Base-by-base conservation (phyloP, 2,329 filamentous ascomycete genomes). In the Ploettnerulaceae sp. region DNA sequence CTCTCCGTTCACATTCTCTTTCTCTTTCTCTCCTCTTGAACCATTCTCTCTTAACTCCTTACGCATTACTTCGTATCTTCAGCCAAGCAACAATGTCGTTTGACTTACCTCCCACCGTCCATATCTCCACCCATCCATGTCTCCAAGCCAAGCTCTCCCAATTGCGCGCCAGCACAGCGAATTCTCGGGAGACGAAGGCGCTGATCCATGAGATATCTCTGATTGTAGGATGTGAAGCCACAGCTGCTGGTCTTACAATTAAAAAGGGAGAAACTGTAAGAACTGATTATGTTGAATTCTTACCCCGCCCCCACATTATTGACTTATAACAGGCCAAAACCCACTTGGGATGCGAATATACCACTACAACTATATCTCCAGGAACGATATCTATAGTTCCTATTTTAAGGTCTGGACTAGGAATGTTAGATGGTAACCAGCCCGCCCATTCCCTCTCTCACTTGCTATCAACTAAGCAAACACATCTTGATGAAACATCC, bases 341-440 rank as follows among this genome's bases (percentile, higher is more conserved):
- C 0, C 86, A 88, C 1, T 75, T 97, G 24, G 86, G 85, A 54
- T 88, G 82, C 65, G 69, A 81, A 52, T 95, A 90, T 69, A 75
- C 78, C 11, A 82, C 79, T 1, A 76, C 79, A 28, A 73, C 72
- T 29, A 74, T 88, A 54, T 50, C 57, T 1, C 67, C 75, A 5
- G 84, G 87, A 1, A 68, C 74, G 38, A 78, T 96, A 57, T 90
- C 84, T 42, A 76, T 97, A 43, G 84, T 97, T 2, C 91, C 91
- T 28, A 95, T 97, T 66, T 78, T 97, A n/a, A 79, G 91, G 51
- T 95, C 88, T 3, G 91, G 91, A 20, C 74, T 96, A 31, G 87
- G 81, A 65, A 96, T 97, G 90, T 78, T 95, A 33, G 87, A 95
- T 63, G 85, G 84, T 85, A 59, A 17, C 66, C 64, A 24, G 12